phyloP scores from a whole-genome alignment of 2,329 filamentous ascomycete genomes.

The Alternaria infectoria region DNA sequence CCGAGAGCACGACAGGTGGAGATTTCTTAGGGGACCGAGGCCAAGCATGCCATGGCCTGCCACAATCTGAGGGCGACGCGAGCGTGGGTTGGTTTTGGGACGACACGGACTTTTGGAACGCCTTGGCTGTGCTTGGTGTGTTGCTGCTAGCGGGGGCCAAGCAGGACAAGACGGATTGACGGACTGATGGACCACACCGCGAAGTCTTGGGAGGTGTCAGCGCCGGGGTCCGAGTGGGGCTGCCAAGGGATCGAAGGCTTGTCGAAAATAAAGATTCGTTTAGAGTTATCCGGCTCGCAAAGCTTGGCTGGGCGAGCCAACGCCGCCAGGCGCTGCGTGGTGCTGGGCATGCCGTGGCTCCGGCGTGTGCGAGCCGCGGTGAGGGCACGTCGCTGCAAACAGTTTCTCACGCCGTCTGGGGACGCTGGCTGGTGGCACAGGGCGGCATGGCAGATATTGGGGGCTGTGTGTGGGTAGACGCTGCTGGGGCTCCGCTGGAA shows the following conservation, averaged over 20 bases:
- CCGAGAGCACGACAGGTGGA: slow-evolving; percentile 5
- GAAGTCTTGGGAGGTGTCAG: slow-evolving; percentile 37
- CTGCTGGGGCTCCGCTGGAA: slow-evolving; percentile 15
- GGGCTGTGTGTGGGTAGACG: slow-evolving; percentile 6
- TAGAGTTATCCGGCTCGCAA: slow-evolving; percentile 40
- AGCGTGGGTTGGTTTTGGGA: slow-evolving; percentile 10
- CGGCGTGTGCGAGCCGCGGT: neutral
- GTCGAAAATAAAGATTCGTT: slow-evolving; percentile 43
- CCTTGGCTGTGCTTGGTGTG: slow-evolving; percentile 29
- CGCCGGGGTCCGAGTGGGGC: slow-evolving; percentile 22
- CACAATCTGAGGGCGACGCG: slow-evolving; percentile 3
- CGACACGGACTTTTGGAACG: slow-evolving; percentile 20
- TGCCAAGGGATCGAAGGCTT: slow-evolving; percentile 44
- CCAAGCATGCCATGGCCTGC: slow-evolving; percentile 23
- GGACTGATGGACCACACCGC: slow-evolving; percentile 16
- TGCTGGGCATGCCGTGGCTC: slow-evolving; percentile 24
- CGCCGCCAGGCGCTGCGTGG: slow-evolving; percentile 22
- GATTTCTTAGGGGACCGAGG: slow-evolving; percentile 26
- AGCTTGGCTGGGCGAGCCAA: slow-evolving; percentile 36
- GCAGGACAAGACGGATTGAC: slow-evolving; percentile 35
- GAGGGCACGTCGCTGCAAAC: neutral
- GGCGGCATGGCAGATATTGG: neutral
- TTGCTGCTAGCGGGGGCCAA: slow-evolving; percentile 24
- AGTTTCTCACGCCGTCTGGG: neutral
- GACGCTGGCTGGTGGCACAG: neutral